phyloP scores from a whole-genome alignment of 148 eudicot species.

The Spergularia marina region DNA sequence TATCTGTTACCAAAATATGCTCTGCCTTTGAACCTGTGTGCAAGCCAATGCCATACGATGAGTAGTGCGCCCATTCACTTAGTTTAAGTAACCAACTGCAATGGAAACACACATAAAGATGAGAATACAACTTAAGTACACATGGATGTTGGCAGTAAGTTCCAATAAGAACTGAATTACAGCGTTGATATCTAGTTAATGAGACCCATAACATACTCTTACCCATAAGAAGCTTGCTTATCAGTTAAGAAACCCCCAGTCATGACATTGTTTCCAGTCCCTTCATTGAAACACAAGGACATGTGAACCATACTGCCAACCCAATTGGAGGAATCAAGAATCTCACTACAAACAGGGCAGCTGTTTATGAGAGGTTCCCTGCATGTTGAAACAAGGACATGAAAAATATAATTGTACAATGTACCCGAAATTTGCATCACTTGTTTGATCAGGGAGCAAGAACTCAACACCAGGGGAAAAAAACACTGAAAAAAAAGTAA shows the following conservation, averaged over 20 bases:
- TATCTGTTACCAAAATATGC: constrained; percentile 65
- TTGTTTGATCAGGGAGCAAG: not conserved
- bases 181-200: not conserved
- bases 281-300: constrained; percentile 94
- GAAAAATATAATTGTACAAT: constrained; percentile 3
- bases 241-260: constrained; percentile 97
- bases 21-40: constrained; percentile 79
- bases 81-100: constrained; percentile 88
- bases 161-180: constrained; percentile 3
- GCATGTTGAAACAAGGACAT: constrained; percentile 27
- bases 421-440: not conserved
- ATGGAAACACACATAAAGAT: constrained; percentile 4
- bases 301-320: constrained; percentile 75
- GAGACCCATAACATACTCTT: constrained; percentile 22
- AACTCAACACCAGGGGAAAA: not conserved
- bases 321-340: constrained; percentile 59
- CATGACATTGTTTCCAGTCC: constrained; percentile 87
- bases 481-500: no score
- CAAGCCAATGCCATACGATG: constrained; percentile 76
- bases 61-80: constrained; percentile 90
- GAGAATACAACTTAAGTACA: not conserved
- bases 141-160: not conserved
- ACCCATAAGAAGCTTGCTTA: constrained; percentile 92
- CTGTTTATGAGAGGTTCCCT: constrained; percentile 83
- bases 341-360: constrained; percentile 95